Conservation (phyloP, 805 yeast species). For the Wickerhamiella bombiphila region DNA sequence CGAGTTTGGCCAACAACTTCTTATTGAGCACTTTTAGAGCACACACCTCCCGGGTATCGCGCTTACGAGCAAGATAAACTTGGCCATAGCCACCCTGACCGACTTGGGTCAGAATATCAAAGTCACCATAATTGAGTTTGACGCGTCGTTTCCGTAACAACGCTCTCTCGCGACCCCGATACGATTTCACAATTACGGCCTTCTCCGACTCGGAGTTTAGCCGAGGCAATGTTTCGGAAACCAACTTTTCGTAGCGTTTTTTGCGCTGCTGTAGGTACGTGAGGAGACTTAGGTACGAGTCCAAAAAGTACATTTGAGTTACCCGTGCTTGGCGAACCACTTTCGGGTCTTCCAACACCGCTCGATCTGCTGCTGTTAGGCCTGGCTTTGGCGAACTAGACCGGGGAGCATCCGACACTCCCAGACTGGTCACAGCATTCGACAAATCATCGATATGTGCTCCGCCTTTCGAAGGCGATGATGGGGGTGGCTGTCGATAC, state of each 20-base stretch:
- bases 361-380: slow-evolving; percentile 16
- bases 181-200: slow-evolving; percentile 57
- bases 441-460: background rate
- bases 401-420: background rate
- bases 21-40: slow-evolving; percentile 88
- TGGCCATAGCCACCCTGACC: slow-evolving; percentile 99
- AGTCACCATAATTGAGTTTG: slow-evolving; percentile 87
- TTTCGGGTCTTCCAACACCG: slow-evolving; percentile 51
- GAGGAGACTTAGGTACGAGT: slow-evolving; percentile 90
- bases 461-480: background rate
- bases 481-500: background rate
- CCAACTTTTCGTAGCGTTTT: slow-evolving; percentile 62
- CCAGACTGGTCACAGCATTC: background rate
- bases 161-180: slow-evolving; percentile 72
- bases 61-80: slow-evolving; percentile 88
- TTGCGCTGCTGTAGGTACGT: slow-evolving; percentile 81
- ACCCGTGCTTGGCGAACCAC: slow-evolving; percentile 80
- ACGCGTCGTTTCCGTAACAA: slow-evolving; percentile 74
- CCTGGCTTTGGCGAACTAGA: background rate
- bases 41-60: slow-evolving; percentile 87
- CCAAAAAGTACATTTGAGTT: slow-evolving; percentile 84
- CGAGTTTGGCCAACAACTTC: slow-evolving; percentile 68
- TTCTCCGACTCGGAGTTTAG: slow-evolving; percentile 27
- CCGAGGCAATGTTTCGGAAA: slow-evolving; percentile 30
- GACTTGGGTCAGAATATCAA: slow-evolving; percentile 92